Evolutionary conservation across 768 basidiomycete species (phyloP), one percentile per base, ranked within the genome.

Genomic region (Tylopilus felleus): DNA sequence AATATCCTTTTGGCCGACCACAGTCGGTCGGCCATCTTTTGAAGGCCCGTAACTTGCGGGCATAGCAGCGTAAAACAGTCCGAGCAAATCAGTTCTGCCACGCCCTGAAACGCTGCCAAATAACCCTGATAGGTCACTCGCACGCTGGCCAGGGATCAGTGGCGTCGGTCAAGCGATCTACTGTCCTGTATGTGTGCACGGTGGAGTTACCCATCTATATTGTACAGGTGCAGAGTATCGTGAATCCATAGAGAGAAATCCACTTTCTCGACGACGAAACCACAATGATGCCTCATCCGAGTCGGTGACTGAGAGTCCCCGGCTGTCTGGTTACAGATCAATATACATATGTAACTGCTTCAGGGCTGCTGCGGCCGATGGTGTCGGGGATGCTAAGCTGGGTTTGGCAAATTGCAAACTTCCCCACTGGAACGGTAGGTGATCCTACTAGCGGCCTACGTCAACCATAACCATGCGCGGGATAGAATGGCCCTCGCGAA

Each of bases 361-460:
- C 52, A 51, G 51, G 55, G n/a, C 46, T 40, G 47, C 53, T 56
- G 53, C 47, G 61, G 42, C 61, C 64, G 64, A 56, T 50, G 16
- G 22, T 45, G 29, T 60, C 64, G 63, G 63, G 19, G 51, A 35
- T 22, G 35, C 40, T 31, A 22, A 48, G 8, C 49, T 40, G 36
- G 40, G 33, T 58, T 56, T 58, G 46, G 57, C 29, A 48, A 28
- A 50, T 9, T 17, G 10, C 42, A 42, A 22, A 23, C 50, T 25
- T n/a, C 19, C 43, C 29, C 33, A 27, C 8, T 43, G 3, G 41
- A 41, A 44, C 17, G 43, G 52, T 25, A 19, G 29, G 14, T 19
- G 31, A 28, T 44, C 28, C 42, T 33, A 35, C n/a, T n/a, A n/a
- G n/a, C n/a, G n/a, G 19, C 13, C 35, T 29, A 28, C 40, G 29